Percentiles rank a stretch among this genome's conserved stretches.
Conservation (phyloP, 1,284 basidiomycete genomes). For the Megacollybia platyphylla region DNA sequence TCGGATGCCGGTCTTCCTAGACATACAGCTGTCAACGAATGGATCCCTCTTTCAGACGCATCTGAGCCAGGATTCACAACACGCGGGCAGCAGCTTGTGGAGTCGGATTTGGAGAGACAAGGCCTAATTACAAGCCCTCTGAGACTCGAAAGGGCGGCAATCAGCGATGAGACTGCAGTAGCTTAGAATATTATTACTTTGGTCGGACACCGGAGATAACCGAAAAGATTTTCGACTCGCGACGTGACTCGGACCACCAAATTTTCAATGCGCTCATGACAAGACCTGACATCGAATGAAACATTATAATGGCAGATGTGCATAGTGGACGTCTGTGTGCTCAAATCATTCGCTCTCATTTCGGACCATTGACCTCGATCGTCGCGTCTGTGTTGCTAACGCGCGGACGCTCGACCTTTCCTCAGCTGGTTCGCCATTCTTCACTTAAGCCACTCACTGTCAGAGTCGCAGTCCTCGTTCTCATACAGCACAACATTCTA, state of each 20-base stretch:
- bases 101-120: constrained; percentile 2
- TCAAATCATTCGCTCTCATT: constrained; percentile 67
- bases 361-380: constrained; percentile 65
- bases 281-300: not conserved
- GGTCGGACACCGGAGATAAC: too few species aligned
- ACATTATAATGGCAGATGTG: constrained; percentile 49
- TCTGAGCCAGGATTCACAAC: not conserved
- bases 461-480: constrained; percentile 65
- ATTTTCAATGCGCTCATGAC: not conserved
- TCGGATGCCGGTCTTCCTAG: not conserved
- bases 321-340: constrained; percentile 61
- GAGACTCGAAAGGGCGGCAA: not conserved
- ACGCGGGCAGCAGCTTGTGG: not conserved
- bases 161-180: too few species aligned
- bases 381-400: constrained; percentile 76
- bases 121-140: constrained; percentile 3
- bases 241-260: too few species aligned
- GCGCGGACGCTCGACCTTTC: constrained; percentile 70
- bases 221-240: too few species aligned
- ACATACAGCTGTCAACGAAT: constrained; percentile 1
- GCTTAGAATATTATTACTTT: too few species aligned
- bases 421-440: constrained; percentile 59
- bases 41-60: not conserved
- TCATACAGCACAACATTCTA: constrained; percentile 88
- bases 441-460: constrained; percentile 54